These are phyloP conservation scores for Colletotrichum aenigma DNA, from an alignment of 2,329 filamentous ascomycete species.

Conservation along the genomic window DNA sequence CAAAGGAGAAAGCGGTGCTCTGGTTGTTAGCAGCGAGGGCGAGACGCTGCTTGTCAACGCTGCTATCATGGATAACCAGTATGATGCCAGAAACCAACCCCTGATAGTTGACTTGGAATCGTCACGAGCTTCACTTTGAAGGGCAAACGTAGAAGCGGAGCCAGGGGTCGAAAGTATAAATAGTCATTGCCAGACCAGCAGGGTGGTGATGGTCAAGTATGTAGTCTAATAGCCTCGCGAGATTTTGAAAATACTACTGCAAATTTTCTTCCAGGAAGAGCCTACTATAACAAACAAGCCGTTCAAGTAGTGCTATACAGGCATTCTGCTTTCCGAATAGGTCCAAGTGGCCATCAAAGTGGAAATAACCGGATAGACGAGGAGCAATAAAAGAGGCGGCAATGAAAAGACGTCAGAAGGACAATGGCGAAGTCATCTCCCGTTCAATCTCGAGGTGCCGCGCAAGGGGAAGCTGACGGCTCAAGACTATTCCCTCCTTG, in stretches of 20 bases:
- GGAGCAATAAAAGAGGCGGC: background rate
- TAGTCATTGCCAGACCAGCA: background rate
- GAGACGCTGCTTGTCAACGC: background rate
- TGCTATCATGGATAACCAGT: background rate
- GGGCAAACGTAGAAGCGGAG: background rate
- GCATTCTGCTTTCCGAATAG: background rate
- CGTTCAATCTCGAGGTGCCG: background rate
- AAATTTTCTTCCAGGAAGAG: background rate
- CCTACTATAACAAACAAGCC: background rate
- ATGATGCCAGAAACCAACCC: background rate
- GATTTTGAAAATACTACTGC: background rate
- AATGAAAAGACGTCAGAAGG: background rate
- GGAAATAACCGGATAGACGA: background rate
- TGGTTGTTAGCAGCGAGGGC: background rate
- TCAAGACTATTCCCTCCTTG: background rate
- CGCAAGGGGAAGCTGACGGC: too few species aligned
- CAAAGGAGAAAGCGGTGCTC: background rate
- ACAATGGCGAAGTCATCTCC: background rate
- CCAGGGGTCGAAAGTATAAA: background rate
- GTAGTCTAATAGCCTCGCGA: background rate
- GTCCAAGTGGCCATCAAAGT: background rate
- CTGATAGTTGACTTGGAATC: background rate
- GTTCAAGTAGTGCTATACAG: fast-evolving
- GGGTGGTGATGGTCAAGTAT: background rate
- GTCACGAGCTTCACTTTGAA: background rate